Percentiles rank a stretch among this genome's conserved stretches.
phyloP scores from a whole-genome alignment of 768 basidiomycete species.

The Mrakia frigida region DNA sequence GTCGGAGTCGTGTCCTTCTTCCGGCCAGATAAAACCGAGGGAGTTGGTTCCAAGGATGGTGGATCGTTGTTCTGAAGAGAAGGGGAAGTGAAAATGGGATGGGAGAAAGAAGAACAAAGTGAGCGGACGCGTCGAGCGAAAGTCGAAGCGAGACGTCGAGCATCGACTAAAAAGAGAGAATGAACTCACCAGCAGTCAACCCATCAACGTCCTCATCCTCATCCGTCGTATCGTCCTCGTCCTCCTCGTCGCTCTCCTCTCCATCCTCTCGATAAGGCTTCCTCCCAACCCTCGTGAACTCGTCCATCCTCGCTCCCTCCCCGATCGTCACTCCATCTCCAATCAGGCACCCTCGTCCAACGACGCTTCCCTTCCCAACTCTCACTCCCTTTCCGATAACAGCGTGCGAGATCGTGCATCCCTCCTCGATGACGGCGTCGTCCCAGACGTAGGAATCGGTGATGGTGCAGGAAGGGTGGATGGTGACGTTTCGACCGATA shows the following conservation, averaged over 20 bases:
- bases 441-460: conserved; percentile 79
- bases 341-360: conserved; percentile 74
- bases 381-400: conserved; percentile 75
- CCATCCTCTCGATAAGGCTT: conserved; percentile 43
- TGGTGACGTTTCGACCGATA: conserved; percentile 66
- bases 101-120: conserved; percentile 14
- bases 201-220: conserved; percentile 49
- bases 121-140: not conserved
- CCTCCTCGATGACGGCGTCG: conserved; percentile 51
- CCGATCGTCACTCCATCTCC: conserved; percentile 77
- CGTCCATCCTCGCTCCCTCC: conserved; percentile 58
- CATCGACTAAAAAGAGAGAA: not conserved
- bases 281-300: conserved; percentile 67
- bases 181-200: conserved; percentile 12
- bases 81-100: conserved; percentile 43
- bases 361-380: conserved; percentile 59
- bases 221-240: conserved; percentile 44
- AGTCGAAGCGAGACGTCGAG: not conserved
- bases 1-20: conserved; percentile 42
- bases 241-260: conserved; percentile 40
- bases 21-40: conserved; percentile 78
- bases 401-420: conserved; percentile 60
- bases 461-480: conserved; percentile 67
- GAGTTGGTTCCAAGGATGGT: conserved; percentile 60
- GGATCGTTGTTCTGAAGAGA: conserved; percentile 50